Evolutionary conservation across 208 protist genomes (phyloP).

Genomic region (Acanthamoeba lenticulata): DNA sequence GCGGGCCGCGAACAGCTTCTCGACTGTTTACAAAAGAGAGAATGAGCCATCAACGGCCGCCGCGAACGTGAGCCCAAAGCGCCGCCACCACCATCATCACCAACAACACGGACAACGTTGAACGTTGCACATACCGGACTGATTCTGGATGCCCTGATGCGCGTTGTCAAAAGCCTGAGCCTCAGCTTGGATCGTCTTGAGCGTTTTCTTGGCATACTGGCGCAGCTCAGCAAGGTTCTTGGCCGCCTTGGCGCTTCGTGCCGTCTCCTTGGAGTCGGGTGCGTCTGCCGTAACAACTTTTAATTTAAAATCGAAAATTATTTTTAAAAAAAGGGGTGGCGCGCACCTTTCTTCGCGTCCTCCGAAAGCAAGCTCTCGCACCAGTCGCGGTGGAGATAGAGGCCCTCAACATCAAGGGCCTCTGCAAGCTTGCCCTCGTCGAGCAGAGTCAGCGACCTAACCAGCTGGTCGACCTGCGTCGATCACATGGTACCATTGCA

Average conservation of each 20-base stretch:
- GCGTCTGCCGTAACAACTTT: no score
- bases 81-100: no score
- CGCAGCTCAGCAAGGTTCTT: not conserved
- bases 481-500: not conserved
- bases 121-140: not conserved
- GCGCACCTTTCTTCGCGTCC: no score
- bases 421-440: conserved; percentile 68
- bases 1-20: conserved; percentile 21
- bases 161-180: not conserved
- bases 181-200: not conserved
- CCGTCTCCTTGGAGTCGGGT: no score
- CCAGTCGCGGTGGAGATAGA: not conserved
- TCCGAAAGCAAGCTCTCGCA: no score
- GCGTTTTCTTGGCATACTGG: not conserved
- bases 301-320: no score
- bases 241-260: not conserved
- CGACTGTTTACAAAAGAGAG: not conserved
- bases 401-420: not conserved
- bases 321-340: no score
- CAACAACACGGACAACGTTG: no score
- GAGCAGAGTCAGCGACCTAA: conserved; percentile 31
- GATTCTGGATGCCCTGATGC: not conserved
- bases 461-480: not conserved
- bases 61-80: no score
- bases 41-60: no score